Evolutionary conservation across 1,284 basidiomycete genomes (phyloP), one percentile per base, ranked within the genome.

Genomic region (Somion occarium): DNA sequence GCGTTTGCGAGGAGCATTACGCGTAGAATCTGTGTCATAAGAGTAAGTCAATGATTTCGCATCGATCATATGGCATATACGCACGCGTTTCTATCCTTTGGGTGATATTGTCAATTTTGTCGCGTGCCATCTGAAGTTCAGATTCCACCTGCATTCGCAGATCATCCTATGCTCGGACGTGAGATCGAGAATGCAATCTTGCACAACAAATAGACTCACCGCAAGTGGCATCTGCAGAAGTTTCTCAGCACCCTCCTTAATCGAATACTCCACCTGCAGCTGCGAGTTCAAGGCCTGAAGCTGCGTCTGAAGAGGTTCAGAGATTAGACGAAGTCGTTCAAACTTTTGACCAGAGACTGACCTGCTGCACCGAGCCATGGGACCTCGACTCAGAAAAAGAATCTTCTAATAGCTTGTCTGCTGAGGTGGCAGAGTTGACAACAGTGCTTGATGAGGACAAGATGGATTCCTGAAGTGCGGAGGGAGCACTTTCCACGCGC

Each of bases 181-280:
- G 46, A 68, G 48, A 27, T 49, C 25, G 53, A 19, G 38, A n/a
- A 34, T 20, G 9, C 23, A 37, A 49, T 52, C 22, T 20, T 46
- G 53, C 49, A 44, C 55, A 34, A 43, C 39, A 20, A 15, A 25
- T 23, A 46, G 19, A 65, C 75, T 58, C 62, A 88, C 86, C 48
- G 73, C 74, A 38, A 88, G 68, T 24, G 77, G 72, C 68, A 88
- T 81, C 54, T 81, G 80, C 44, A 94, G 71, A 49, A 94, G 73
- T 55, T 87, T 90, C 69, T 91, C 89, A 1, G 91, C 91, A 15
- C 92, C 91, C 66, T 92, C 89, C 64, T 83, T 88, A 60, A 93
- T 91, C 52, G 85, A 80, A 54, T 79, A 82, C 67, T 91, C 85
- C 53, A 85, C 73, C 55, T 81, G 78, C 38, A 92, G 75, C 64